Evolutionary conservation across 441 rosid species (phyloP).

Genomic region (Isatis lusitanica): DNA sequence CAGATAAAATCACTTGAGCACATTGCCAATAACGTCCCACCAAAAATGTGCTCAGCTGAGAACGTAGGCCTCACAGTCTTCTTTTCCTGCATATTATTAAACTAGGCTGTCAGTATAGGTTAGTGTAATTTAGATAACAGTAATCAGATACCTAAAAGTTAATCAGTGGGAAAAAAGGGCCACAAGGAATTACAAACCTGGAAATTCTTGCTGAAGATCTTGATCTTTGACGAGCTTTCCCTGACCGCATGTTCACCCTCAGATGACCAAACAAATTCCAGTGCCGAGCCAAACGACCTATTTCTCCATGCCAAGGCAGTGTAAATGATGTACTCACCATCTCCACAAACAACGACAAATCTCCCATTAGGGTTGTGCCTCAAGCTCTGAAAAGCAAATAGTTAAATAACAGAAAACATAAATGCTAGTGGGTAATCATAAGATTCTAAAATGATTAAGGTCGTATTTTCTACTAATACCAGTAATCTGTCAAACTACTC

Average conservation of each 20-base stretch:
- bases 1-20: constrained; percentile 98
- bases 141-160: neutral
- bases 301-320: constrained; percentile 99
- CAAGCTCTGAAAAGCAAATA: constrained; percentile 62
- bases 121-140: constrained; percentile 1
- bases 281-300: constrained; percentile 95
- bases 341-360: constrained; percentile 98
- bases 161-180: constrained; percentile 3
- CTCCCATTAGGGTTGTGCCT: constrained; percentile 98
- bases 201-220: constrained; percentile 90
- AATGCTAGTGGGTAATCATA: constrained; percentile 8
- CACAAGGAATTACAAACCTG: constrained; percentile 59
- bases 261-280: constrained; percentile 96
- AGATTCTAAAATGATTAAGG: neutral
- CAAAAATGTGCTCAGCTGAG: constrained; percentile 87
- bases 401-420: neutral
- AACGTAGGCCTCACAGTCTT: constrained; percentile 83
- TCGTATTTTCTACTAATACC: constrained; percentile 3
- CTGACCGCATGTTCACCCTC: constrained; percentile 98
- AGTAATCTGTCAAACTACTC: constrained; percentile 16
- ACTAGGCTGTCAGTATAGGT: constrained; percentile 18
- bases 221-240: constrained; percentile 92
- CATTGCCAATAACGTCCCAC: constrained; percentile 94
- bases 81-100: constrained; percentile 74
- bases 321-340: constrained; percentile 96